Percentiles rank a stretch among this genome's conserved stretches.
phyloP scores from a whole-genome alignment of 306 rosid genomes.

The Acacia confusa region DNA sequence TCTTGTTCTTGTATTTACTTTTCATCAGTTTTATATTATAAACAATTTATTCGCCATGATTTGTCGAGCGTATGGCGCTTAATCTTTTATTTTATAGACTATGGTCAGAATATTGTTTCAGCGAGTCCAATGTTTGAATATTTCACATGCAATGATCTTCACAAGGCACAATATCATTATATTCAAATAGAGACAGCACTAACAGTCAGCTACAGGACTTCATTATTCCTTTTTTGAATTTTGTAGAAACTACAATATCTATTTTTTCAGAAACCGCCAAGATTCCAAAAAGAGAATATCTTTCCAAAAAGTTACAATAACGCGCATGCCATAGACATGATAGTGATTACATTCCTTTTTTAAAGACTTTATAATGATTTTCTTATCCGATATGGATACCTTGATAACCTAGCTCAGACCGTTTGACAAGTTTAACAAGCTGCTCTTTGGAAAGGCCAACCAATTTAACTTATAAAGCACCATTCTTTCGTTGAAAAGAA shows the following conservation, averaged over 20 bases:
- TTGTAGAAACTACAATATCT: neutral
- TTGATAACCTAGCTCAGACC: neutral
- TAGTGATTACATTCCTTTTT: no score
- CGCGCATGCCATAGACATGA: no score
- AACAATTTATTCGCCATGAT: conserved; percentile 22
- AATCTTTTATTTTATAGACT: conserved; percentile 16
- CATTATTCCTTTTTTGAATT: neutral
- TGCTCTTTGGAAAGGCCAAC: neutral
- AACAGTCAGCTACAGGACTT: neutral
- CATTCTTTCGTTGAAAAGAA: neutral
- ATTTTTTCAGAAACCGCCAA: no score
- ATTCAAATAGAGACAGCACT: neutral
- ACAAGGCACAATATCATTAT: neutral
- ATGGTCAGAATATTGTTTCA: conserved; percentile 37
- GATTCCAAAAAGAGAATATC: no score
- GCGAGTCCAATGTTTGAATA: conserved; percentile 30
- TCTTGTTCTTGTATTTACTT: no score
- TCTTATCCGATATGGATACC: neutral
- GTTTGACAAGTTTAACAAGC: neutral
- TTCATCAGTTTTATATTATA: no score
- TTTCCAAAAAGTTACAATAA: no score
- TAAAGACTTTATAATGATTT: no score
- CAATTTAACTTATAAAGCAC: neutral
- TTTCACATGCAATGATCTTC: conserved; percentile 34
- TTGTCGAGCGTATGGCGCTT: neutral